Conservation (phyloP, 2,329 filamentous ascomycete genomes). For the Amauroascus niger region DNA sequence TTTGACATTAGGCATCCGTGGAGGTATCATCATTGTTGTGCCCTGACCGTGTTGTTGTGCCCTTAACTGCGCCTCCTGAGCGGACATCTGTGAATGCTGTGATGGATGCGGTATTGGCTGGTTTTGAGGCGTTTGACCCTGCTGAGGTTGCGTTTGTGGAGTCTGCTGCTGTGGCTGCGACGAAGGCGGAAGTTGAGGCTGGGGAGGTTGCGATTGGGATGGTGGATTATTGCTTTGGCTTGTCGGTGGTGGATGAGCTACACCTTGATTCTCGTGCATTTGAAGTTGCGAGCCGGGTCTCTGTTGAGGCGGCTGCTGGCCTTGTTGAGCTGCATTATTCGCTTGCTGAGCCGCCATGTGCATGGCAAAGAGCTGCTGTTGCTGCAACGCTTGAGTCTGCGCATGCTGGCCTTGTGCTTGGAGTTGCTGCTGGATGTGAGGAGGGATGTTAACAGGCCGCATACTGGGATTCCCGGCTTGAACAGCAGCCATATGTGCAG, state of each 20-base stretch:
- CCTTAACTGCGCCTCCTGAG: conserved; percentile 34
- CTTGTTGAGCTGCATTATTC: conserved; percentile 29
- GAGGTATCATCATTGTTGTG: conserved; percentile 32
- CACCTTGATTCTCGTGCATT: conserved; percentile 35
- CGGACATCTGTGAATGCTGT: conserved; percentile 32
- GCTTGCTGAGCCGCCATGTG: conserved; percentile 16
- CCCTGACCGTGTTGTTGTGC: conserved; percentile 30
- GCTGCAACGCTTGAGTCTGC: conserved; percentile 35
- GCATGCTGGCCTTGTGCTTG: conserved; percentile 26
- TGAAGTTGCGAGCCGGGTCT: conserved; percentile 35
- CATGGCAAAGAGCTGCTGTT: conserved; percentile 21
- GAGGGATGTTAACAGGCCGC: conserved; percentile 31
- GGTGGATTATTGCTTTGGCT: conserved; percentile 33
- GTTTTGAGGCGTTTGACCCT: conserved; percentile 24
- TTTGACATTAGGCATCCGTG: conserved; percentile 29
- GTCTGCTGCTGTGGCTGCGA: conserved; percentile 25
- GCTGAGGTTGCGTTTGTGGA: conserved; percentile 30
- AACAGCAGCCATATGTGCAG: conserved; percentile 38
- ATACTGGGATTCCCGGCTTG: conserved; percentile 33
- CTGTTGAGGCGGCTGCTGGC: conserved; percentile 35
- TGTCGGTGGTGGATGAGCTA: conserved; percentile 35
- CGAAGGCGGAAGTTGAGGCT: conserved; percentile 27
- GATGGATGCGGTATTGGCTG: conserved; percentile 24
- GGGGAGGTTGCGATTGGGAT: conserved; percentile 24
- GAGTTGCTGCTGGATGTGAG: conserved; percentile 36